These are phyloP conservation scores for Kregervanrija pseudodelftensis DNA, from an alignment of 805 yeast species.

Conservation along the genomic window DNA sequence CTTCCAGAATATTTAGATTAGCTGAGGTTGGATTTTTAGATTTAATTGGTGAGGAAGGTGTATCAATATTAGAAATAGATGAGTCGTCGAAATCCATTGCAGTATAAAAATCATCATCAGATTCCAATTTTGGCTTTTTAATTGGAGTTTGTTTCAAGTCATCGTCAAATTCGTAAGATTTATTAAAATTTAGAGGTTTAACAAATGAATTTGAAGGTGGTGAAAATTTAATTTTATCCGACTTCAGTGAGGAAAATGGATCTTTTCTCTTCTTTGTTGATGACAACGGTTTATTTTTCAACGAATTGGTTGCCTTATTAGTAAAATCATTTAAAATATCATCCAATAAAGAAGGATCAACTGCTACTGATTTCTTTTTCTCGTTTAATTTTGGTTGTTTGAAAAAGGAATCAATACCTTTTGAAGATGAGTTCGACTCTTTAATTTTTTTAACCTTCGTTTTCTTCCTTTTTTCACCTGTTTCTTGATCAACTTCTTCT, in stretches of 20 bases:
- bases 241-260: constrained; percentile 24
- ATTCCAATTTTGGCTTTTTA: constrained; percentile 19
- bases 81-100: constrained; percentile 17
- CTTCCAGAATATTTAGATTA: constrained; percentile 6
- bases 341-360: constrained; percentile 42
- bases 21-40: not conserved
- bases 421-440: constrained; percentile 3
- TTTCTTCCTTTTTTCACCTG: constrained; percentile 25
- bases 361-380: constrained; percentile 34
- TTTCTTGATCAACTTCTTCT: constrained; percentile 32
- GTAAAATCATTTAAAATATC: constrained; percentile 60
- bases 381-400: constrained; percentile 22
- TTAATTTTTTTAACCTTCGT: constrained; percentile 21
- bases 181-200: constrained; percentile 16
- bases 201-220: constrained; percentile 19
- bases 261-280: constrained; percentile 14
- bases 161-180: constrained; percentile 18
- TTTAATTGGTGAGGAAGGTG: constrained; percentile 29
- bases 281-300: constrained; percentile 17
- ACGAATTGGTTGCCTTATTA: constrained; percentile 15
- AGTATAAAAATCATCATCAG: constrained; percentile 17
- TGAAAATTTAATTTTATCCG: constrained; percentile 9
- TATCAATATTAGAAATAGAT: constrained; percentile 10
- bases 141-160: constrained; percentile 7
- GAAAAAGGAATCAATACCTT: constrained; percentile 33